A percentile compares a stretch with the other conserved stretches of the same genome.
phyloP scores from a whole-genome alignment of 352 stramenopile genomes.

The Detonula confervacea region DNA sequence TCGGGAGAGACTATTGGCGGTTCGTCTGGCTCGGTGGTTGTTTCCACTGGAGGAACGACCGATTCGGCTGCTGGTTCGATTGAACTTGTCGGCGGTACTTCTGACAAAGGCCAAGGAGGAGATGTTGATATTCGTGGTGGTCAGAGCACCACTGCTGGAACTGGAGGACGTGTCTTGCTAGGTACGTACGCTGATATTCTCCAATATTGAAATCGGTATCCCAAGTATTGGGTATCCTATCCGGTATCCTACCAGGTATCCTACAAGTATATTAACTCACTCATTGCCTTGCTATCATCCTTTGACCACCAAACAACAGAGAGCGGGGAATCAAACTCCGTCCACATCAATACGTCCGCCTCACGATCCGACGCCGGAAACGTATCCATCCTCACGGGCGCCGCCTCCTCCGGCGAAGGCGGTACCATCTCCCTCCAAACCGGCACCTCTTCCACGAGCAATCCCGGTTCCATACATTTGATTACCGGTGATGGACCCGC shows the following conservation, averaged over 20 bases:
- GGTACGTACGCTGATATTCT: constrained; percentile 26
- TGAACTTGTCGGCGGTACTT: constrained; percentile 24
- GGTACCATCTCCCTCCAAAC: constrained; percentile 31
- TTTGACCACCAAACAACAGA: constrained; percentile 32
- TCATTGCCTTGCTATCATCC: too few species aligned
- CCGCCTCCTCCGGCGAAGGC: constrained; percentile 5
- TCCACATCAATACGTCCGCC: constrained; percentile 35
- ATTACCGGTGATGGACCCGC: constrained; percentile 11
- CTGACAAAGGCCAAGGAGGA: constrained; percentile 17
- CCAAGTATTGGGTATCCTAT: too few species aligned
- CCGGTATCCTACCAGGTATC: too few species aligned
- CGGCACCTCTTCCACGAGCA: constrained; percentile 19
- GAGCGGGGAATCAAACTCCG: constrained; percentile 32
- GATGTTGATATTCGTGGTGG: constrained; percentile 39
- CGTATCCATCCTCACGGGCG: constrained; percentile 30
- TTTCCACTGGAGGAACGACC: constrained; percentile 36
- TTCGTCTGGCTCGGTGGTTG: too few species aligned
- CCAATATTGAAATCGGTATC: too few species aligned
- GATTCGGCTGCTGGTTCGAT: constrained; percentile 33
- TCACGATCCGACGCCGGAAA: constrained; percentile 24
- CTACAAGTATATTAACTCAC: too few species aligned
- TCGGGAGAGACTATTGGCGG: constrained; percentile 28
- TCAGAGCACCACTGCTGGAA: constrained; percentile 26
- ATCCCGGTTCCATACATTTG: constrained; percentile 13
- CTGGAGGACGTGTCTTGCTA: constrained; percentile 29